Evolutionary conservation across 2,329 filamentous ascomycete species (phyloP).

Genomic region (Coniella lustricola): DNA sequence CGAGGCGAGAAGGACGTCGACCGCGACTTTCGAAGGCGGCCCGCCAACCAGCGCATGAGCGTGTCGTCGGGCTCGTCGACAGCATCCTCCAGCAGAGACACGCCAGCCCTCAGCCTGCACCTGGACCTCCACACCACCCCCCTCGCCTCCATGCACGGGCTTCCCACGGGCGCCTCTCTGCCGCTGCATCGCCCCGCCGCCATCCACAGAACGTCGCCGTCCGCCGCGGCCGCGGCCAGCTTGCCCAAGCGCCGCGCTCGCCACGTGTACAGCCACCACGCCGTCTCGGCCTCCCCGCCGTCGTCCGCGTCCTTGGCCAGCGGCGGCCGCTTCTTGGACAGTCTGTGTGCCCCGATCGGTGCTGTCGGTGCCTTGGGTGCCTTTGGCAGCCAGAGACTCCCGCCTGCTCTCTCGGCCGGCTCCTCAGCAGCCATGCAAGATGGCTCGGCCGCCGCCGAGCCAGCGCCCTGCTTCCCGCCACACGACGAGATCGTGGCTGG

Average conservation of each 20-base stretch:
- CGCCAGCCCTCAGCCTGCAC: constrained; percentile 1
- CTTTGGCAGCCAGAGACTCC: constrained; percentile 3
- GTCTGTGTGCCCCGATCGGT: neutral
- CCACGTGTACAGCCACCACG: no score
- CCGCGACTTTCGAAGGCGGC: constrained; percentile 14
- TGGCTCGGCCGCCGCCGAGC: neutral
- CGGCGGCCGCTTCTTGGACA: neutral
- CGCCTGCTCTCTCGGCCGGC: no score
- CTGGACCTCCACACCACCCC: neutral
- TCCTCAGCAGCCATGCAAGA: neutral
- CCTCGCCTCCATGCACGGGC: constrained; percentile 4
- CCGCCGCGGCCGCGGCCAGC: neutral
- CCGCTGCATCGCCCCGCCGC: constrained; percentile 9
- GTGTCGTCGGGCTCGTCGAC: constrained; percentile 8
- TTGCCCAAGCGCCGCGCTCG: neutral
- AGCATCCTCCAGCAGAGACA: neutral
- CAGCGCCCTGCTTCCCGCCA: constrained; percentile 13
- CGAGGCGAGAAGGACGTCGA: constrained; percentile 15
- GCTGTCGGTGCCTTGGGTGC: no score
- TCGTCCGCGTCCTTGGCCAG: neutral
- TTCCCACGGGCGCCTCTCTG: constrained; percentile 4
- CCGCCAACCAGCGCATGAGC: constrained; percentile 9
- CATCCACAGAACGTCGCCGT: neutral
- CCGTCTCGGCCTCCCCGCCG: neutral
- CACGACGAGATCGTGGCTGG: constrained; percentile 24